phyloP scores from a whole-genome alignment of 257 asterid genomes.

The Lycium ferocissimum region DNA sequence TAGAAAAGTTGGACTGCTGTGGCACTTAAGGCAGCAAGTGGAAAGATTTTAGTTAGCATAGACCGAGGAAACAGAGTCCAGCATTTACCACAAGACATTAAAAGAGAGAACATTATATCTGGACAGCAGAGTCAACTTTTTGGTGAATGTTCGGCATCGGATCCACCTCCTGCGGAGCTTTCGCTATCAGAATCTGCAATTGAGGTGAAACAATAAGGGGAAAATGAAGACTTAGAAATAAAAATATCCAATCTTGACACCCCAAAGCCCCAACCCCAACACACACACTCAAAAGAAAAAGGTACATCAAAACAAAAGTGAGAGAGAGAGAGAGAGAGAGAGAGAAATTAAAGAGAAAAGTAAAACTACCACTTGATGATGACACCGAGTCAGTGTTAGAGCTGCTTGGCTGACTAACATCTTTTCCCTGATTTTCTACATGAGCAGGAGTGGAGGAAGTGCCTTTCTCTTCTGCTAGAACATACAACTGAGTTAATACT shows the following conservation, averaged over 20 bases:
- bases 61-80: constrained; percentile 15
- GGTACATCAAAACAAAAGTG: constrained; percentile 26
- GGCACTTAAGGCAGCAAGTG: not conserved
- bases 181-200: constrained; percentile 72
- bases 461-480: constrained; percentile 52
- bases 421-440: constrained; percentile 48
- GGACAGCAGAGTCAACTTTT: constrained; percentile 45
- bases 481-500: constrained; percentile 30
- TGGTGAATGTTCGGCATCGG: constrained; percentile 59
- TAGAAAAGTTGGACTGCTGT: not conserved
- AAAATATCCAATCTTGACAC: not conserved
- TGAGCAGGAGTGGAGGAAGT: constrained; percentile 51
- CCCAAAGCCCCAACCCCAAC: not conserved
- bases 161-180: constrained; percentile 70
- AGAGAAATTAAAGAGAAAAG: not conserved
- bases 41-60: constrained; percentile 1
- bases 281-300: not conserved
- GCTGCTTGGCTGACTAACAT: constrained; percentile 59
- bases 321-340: not conserved
- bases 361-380: constrained; percentile 64
- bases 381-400: constrained; percentile 70
- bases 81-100: constrained; percentile 25
- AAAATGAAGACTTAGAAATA: not conserved
- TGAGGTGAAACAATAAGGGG: constrained; percentile 21
- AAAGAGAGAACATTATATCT: constrained; percentile 45